phyloP scores from a whole-genome alignment of 2,329 filamentous ascomycete genomes.

The Penicillium sp. region DNA sequence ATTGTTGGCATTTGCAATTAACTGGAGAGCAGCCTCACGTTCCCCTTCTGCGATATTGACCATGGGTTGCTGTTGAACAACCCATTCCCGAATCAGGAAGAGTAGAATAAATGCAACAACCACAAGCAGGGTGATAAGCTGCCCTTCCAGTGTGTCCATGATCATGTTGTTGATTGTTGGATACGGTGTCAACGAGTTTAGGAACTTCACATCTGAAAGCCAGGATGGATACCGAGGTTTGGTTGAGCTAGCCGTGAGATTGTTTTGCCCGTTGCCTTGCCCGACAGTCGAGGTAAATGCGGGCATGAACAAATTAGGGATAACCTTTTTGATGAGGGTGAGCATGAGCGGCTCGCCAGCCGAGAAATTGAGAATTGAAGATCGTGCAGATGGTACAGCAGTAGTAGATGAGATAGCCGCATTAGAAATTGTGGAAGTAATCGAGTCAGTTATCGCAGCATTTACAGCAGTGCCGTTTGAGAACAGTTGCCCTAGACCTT shows the following conservation, averaged over 20 bases:
- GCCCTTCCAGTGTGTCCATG: conserved; percentile 83
- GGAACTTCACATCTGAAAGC: conserved; percentile 60
- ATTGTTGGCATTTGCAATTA: conserved; percentile 37
- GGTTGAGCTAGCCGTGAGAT: conserved; percentile 26
- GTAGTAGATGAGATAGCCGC: conserved; percentile 25
- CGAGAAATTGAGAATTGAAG: conserved; percentile 45
- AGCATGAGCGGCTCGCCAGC: conserved; percentile 48
- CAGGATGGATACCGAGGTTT: conserved; percentile 47
- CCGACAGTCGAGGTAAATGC: conserved; percentile 30
- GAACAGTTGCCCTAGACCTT: conserved; percentile 24
- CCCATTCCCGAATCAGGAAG: conserved; percentile 94
- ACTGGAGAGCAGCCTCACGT: conserved; percentile 53
- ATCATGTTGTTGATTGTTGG: conserved; percentile 73
- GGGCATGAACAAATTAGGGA: conserved; percentile 36
- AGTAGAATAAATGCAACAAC: conserved; percentile 95
- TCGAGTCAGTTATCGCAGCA: conserved; percentile 21
- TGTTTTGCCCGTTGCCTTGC: conserved; percentile 29
- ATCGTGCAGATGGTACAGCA: conserved; percentile 34
- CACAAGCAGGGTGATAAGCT: conserved; percentile 87
- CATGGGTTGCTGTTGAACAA: conserved; percentile 94
- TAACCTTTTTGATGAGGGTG: conserved; percentile 47
- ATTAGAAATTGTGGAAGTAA: conserved; percentile 27
- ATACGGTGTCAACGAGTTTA: conserved; percentile 62
- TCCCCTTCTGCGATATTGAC: conserved; percentile 70
- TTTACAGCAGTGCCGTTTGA: conserved; percentile 30